A percentile compares a stretch with the other conserved stretches of the same genome.
phyloP scores from a whole-genome alignment of 2,329 filamentous ascomycete genomes.

The Diaporthe humulicola region DNA sequence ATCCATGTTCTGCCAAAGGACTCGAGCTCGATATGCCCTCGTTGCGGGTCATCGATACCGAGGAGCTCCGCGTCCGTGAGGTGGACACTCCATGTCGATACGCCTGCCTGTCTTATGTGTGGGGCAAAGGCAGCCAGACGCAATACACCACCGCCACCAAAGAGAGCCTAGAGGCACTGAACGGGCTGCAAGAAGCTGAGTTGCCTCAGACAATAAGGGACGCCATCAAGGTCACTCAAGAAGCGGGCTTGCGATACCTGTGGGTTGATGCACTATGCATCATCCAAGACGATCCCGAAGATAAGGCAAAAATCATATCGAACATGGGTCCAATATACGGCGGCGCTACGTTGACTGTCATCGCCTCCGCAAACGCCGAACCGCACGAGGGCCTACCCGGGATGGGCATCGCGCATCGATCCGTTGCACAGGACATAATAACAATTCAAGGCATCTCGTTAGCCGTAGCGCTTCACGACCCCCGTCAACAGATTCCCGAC shows the following conservation, averaged over 20 bases:
- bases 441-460: background rate
- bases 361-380: background rate
- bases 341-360: background rate
- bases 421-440: background rate
- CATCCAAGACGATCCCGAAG: conserved; percentile 30
- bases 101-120: conserved; percentile 8
- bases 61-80: background rate
- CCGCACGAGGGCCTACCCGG: background rate
- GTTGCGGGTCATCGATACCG: background rate
- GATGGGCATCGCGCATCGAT: background rate
- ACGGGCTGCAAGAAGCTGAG: background rate
- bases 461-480: background rate
- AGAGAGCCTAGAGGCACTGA: background rate
- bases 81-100: background rate
- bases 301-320: conserved; percentile 1
- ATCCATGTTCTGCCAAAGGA: background rate
- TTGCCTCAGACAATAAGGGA: background rate
- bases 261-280: conserved; percentile 40
- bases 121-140: conserved; percentile 2
- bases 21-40: background rate
- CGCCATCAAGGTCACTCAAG: background rate
- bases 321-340: conserved; percentile 7
- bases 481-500: background rate
- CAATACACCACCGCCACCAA: background rate
- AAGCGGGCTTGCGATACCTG: conserved; percentile 7